Evolutionary conservation across 805 yeast species (phyloP).

Genomic region (Wickerhamiella domercqiae): DNA sequence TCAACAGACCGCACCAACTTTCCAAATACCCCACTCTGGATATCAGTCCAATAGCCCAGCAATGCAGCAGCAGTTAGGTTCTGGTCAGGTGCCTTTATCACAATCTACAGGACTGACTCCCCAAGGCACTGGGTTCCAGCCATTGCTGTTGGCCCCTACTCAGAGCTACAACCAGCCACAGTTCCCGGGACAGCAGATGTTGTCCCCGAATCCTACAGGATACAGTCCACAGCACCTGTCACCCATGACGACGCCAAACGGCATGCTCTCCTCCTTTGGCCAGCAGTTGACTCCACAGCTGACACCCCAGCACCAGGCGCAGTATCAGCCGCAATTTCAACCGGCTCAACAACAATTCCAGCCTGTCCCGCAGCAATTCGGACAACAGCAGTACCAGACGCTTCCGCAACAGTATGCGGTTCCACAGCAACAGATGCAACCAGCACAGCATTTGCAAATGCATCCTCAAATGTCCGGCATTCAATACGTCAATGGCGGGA

Average conservation of each 20-base stretch:
- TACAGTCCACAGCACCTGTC: slow-evolving; percentile 5
- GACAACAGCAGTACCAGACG: not conserved
- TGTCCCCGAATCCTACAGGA: not conserved
- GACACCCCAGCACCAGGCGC: slow-evolving; percentile 3
- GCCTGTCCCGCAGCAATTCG: slow-evolving; percentile 1
- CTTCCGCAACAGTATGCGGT: not conserved
- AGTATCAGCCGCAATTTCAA: slow-evolving; percentile 1
- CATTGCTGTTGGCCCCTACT: too few species aligned
- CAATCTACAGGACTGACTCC: slow-evolving; percentile 2
- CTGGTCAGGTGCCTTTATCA: too few species aligned
- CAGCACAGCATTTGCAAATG: slow-evolving; percentile 6
- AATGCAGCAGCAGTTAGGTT: not conserved
- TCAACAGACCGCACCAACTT: too few species aligned
- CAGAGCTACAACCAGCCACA: too few species aligned
- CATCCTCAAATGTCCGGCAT: slow-evolving; percentile 12
- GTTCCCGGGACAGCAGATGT: too few species aligned
- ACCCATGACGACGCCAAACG: too few species aligned
- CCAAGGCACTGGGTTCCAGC: not conserved
- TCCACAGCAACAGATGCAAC: not conserved
- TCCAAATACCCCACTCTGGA: not conserved
- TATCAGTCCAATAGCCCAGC: slow-evolving; percentile 1
- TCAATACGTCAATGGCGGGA: slow-evolving; percentile 14
- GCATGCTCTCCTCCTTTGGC: too few species aligned
- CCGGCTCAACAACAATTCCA: slow-evolving; percentile 2
- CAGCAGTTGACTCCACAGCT: slow-evolving; percentile 2